These are phyloP conservation scores for Globisporangium solare DNA, from an alignment of 352 stramenopile genomes.

Conservation along the genomic window DNA sequence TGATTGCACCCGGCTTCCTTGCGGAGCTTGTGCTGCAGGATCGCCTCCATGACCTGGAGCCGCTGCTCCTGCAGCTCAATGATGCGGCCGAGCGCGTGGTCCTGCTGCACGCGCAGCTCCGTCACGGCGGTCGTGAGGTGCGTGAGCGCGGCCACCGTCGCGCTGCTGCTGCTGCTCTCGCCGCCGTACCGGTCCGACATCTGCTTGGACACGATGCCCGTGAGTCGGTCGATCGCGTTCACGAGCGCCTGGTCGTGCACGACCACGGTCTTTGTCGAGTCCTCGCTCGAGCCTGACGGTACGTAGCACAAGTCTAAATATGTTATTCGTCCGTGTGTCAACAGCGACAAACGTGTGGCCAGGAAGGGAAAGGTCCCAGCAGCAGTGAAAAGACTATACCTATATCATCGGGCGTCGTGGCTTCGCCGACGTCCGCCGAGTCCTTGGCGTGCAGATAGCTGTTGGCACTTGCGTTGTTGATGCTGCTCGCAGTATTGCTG, in stretches of 20 bases:
- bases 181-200: slow-evolving; percentile 28
- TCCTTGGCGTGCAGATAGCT: background rate
- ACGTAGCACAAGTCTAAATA: no score
- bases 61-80: slow-evolving; percentile 67
- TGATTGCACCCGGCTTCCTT: slow-evolving; percentile 29
- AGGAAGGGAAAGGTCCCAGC: no score
- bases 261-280: slow-evolving; percentile 36
- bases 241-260: slow-evolving; percentile 59
- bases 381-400: no score
- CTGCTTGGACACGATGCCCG: slow-evolving; percentile 52
- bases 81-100: slow-evolving; percentile 34
- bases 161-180: slow-evolving; percentile 21
- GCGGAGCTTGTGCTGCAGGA: slow-evolving; percentile 52
- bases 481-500: background rate
- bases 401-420: slow-evolving; percentile 50
- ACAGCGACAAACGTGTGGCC: no score
- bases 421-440: slow-evolving; percentile 25
- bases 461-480: slow-evolving; percentile 2
- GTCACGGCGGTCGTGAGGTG: slow-evolving; percentile 46
- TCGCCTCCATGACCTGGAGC: slow-evolving; percentile 56
- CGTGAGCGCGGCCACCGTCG: slow-evolving; percentile 22
- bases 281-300: slow-evolving; percentile 22
- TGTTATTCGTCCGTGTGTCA: no score
- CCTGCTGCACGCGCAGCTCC: slow-evolving; percentile 47
- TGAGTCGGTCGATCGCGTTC: slow-evolving; percentile 57